Percentiles rank a stretch among this genome's conserved stretches.
These are phyloP conservation scores for Leucogyrophana mollusca DNA, from an alignment of 768 basidiomycete species.

Conservation along the genomic window DNA sequence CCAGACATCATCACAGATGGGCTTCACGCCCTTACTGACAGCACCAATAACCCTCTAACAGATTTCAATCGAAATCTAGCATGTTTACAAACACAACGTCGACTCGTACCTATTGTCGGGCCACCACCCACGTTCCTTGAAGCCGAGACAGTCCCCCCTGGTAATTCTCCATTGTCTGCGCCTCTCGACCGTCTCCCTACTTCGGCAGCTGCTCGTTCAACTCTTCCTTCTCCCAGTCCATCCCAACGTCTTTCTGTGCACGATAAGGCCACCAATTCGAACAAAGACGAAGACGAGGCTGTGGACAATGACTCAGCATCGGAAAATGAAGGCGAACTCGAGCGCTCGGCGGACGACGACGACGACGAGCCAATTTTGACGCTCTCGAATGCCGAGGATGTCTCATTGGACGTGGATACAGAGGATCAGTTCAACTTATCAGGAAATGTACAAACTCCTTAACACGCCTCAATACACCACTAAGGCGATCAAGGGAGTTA, in stretches of 20 bases:
- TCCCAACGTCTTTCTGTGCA: too few relatives aligned
- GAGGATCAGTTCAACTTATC: too few relatives aligned
- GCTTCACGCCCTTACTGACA: conserved; percentile 11
- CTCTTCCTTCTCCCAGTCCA: too few relatives aligned
- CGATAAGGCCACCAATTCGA: neutral
- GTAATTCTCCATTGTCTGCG: neutral
- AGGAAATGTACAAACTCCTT: too few relatives aligned
- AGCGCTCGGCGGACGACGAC: neutral
- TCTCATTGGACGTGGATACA: conserved; percentile 4
- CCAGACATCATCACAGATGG: conserved; percentile 12
- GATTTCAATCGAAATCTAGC: conserved; percentile 26
- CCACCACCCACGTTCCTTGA: neutral
- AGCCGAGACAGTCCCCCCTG: neutral
- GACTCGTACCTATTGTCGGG: conserved; percentile 6
- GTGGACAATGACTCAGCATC: too few relatives aligned
- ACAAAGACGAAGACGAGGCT: neutral
- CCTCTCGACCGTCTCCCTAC: too few relatives aligned
- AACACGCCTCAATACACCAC: too few relatives aligned
- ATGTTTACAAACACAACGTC: conserved; percentile 13
- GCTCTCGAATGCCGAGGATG: conserved; percentile 4
- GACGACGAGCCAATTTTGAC: neutral
- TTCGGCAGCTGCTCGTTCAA: too few relatives aligned
- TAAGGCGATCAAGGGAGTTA: too few relatives aligned
- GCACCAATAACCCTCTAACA: conserved; percentile 14
- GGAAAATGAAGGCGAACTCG: neutral